Evolutionary conservation across 2,329 filamentous ascomycete species (phyloP).

Genomic region (Trichophyton benhamiae): DNA sequence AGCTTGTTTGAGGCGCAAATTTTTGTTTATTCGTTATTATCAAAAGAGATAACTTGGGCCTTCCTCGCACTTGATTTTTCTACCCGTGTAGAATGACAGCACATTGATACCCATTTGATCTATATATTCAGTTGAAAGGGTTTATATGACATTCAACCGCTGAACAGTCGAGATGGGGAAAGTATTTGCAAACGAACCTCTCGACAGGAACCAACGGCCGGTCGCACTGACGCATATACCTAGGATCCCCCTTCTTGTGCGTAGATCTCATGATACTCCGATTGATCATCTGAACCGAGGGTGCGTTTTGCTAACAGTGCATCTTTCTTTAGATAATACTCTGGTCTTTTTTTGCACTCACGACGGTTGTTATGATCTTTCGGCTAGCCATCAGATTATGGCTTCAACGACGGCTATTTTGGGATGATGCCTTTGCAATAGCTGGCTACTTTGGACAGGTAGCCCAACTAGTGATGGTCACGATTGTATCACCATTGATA

Average conservation of each 20-base stretch:
- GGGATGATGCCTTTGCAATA: slow-evolving; percentile 9
- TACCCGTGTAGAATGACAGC: not conserved
- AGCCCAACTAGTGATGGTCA: slow-evolving; percentile 5
- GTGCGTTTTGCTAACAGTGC: not conserved
- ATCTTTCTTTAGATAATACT: slow-evolving; percentile 5
- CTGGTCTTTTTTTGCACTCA: slow-evolving; percentile 10
- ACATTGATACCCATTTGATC: not conserved
- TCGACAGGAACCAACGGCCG: not conserved
- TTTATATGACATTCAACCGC: no score
- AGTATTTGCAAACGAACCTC: not conserved
- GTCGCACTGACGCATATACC: not conserved
- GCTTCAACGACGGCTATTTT: slow-evolving; percentile 10
- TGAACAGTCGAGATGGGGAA: not conserved
- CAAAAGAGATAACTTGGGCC: not conserved
- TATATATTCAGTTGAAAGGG: not conserved
- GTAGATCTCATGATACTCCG: not conserved
- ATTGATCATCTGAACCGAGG: not conserved
- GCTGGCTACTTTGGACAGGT: slow-evolving; percentile 5
- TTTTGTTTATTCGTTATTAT: not conserved
- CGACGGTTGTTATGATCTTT: slow-evolving; percentile 7
- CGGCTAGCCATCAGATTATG: slow-evolving; percentile 9
- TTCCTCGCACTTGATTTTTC: not conserved
- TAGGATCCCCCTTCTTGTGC: not conserved
- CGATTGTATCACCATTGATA: slow-evolving; percentile 6
- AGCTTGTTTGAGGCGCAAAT: not conserved